Conservation (phyloP, 1,284 basidiomycete genomes). For the Mycosarcoma maydis region DNA sequence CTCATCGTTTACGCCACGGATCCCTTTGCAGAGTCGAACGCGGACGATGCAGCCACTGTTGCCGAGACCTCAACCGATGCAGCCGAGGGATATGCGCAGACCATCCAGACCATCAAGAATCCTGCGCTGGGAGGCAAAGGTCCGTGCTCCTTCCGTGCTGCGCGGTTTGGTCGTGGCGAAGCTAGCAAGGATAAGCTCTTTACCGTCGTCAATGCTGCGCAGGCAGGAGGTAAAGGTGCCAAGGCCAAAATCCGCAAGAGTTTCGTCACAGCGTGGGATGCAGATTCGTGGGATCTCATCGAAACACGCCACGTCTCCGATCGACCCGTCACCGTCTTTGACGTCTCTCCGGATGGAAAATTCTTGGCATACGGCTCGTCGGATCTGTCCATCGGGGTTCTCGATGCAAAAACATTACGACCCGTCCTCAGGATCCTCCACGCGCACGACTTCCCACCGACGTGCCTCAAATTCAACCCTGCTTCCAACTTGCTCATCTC, state of each 20-base stretch:
- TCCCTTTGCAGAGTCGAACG: conserved; percentile 24
- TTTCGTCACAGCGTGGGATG: conserved; percentile 62
- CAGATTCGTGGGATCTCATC: conserved; percentile 58
- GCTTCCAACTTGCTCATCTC: conserved; percentile 83
- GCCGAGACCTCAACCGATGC: conserved; percentile 1
- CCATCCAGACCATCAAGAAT: conserved; percentile 60
- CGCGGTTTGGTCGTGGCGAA: conserved; percentile 47
- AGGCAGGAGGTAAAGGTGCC: conserved; percentile 32
- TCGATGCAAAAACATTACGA: conserved; percentile 81
- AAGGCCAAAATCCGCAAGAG: conserved; percentile 60
- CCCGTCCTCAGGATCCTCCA: conserved; percentile 86
- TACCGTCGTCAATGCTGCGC: conserved; percentile 59
- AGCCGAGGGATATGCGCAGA: conserved; percentile 39
- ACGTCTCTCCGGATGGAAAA: conserved; percentile 74
- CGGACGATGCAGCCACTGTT: conserved; percentile 12
- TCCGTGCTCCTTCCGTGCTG: conserved; percentile 57
- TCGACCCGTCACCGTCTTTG: conserved; percentile 60
- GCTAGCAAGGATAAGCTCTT: conserved; percentile 50
- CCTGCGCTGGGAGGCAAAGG: conserved; percentile 57
- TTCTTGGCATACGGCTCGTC: conserved; percentile 87
- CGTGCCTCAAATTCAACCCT: conserved; percentile 86
- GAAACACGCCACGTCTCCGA: conserved; percentile 58
- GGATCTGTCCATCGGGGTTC: conserved; percentile 83
- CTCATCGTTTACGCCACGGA: conserved; percentile 56
- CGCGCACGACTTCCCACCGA: conserved; percentile 94